phyloP scores from a whole-genome alignment of 805 yeast genomes.

The Monosporozyma aquatica region DNA sequence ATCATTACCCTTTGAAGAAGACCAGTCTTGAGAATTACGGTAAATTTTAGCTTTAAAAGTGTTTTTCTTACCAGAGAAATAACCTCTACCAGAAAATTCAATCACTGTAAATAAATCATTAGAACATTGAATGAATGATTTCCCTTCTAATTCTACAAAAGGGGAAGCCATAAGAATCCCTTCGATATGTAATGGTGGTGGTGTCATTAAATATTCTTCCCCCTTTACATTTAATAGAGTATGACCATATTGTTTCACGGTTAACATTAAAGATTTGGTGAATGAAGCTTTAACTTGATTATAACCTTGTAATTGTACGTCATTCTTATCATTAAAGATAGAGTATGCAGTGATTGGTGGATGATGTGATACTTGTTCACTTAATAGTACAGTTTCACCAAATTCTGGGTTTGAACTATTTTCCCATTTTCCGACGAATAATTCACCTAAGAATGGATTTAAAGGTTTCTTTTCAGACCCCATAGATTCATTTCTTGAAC shows the following conservation, averaged over 20 bases:
- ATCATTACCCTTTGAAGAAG: slow-evolving; percentile 42
- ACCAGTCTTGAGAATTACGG: slow-evolving; percentile 42
- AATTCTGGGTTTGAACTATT: slow-evolving; percentile 42
- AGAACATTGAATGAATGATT: slow-evolving; percentile 73
- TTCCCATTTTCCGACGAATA: slow-evolving; percentile 83
- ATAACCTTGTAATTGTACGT: slow-evolving; percentile 73
- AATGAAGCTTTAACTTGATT: slow-evolving; percentile 82
- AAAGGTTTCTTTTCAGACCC: slow-evolving; percentile 97
- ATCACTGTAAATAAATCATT: slow-evolving; percentile 64
- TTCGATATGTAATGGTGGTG: slow-evolving; percentile 92
- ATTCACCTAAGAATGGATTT: slow-evolving; percentile 93
- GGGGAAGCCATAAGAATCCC: slow-evolving; percentile 89
- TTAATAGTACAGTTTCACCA: slow-evolving; percentile 71
- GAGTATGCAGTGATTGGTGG: slow-evolving; percentile 96
- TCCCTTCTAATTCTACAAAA: slow-evolving; percentile 87
- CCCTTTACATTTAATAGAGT: slow-evolving; percentile 60
- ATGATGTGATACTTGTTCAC: slow-evolving; percentile 95
- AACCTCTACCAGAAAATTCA: slow-evolving; percentile 88
- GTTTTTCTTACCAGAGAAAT: slow-evolving; percentile 91
- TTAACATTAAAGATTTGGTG: slow-evolving; percentile 62
- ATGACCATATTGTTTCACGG: slow-evolving; percentile 89
- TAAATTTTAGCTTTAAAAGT: slow-evolving; percentile 78
- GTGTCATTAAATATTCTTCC: slow-evolving; percentile 70
- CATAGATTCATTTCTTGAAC: slow-evolving; percentile 81
- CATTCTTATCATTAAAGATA: slow-evolving; percentile 61